Evolutionary conservation across 306 rosid genomes (phyloP).

Genomic region (Carpinus viminea): DNA sequence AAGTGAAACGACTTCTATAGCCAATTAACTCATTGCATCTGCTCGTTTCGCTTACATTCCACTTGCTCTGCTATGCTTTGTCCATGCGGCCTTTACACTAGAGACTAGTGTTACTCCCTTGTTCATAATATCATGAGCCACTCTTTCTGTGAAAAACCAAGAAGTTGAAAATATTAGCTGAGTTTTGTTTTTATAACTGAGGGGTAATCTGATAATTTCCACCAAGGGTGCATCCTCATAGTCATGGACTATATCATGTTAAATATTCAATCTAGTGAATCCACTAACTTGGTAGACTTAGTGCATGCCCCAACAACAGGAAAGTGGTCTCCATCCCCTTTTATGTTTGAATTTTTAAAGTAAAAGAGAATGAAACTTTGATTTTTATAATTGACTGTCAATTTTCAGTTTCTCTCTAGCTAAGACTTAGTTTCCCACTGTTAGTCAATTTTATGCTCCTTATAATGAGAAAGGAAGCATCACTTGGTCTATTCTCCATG

Average conservation of each 20-base stretch:
- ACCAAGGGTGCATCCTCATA: neutral
- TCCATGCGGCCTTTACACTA: too few relatives aligned
- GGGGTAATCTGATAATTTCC: neutral
- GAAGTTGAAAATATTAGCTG: neutral
- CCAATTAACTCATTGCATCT: too few relatives aligned
- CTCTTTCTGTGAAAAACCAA: neutral
- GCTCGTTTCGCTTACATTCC: too few relatives aligned
- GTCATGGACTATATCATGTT: neutral
- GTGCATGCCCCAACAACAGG: constrained; percentile 86
- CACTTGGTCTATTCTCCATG: constrained; percentile 26
- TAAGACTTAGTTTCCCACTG: constrained; percentile 18
- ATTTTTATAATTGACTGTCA: constrained; percentile 36
- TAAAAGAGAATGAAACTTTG: constrained; percentile 23
- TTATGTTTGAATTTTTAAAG: constrained; percentile 40
- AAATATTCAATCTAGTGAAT: neutral
- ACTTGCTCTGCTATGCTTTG: too few relatives aligned
- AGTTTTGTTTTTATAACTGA: neutral
- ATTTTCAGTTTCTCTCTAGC: constrained; percentile 34
- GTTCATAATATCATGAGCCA: too few relatives aligned
- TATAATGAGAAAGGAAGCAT: constrained; percentile 41
- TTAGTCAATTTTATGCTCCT: constrained; percentile 16
- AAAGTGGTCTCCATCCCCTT: constrained; percentile 67
- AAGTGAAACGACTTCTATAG: too few relatives aligned
- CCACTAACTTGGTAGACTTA: constrained; percentile 19
- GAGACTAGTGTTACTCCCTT: too few relatives aligned